phyloP scores from a whole-genome alignment of 2,329 filamentous ascomycete genomes.

The Penicillium palitans region DNA sequence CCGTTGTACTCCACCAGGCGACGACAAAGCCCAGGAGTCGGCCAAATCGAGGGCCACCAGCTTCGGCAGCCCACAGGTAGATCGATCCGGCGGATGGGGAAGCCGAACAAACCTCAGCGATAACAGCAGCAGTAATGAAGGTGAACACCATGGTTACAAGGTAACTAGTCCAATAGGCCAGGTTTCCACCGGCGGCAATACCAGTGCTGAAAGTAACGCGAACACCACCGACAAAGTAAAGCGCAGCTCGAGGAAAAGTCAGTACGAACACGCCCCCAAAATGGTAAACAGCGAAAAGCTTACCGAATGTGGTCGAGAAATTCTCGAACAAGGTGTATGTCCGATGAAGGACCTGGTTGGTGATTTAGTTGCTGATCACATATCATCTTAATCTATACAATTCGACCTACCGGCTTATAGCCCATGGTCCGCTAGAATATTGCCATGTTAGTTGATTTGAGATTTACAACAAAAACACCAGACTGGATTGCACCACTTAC shows the following conservation, averaged over 20 bases:
- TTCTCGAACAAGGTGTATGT: conserved; percentile 60
- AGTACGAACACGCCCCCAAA: background rate
- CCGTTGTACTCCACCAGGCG: conserved; percentile 65
- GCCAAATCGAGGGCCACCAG: conserved; percentile 57
- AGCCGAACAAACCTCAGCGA: conserved; percentile 62
- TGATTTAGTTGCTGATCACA: conserved; percentile 14
- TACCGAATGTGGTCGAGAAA: conserved; percentile 61
- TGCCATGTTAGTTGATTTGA: conserved; percentile 16
- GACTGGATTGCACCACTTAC: conserved; percentile 25
- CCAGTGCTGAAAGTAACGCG: conserved; percentile 63
- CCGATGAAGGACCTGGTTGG: conserved; percentile 54
- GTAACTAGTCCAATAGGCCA: conserved; percentile 65
- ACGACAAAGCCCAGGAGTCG: conserved; percentile 60
- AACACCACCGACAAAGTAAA: conserved; percentile 63
- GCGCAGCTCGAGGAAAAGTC: conserved; percentile 47
- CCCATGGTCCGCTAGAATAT: conserved; percentile 50
- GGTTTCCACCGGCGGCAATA: conserved; percentile 60
- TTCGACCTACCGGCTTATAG: conserved; percentile 55
- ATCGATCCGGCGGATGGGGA: conserved; percentile 61
- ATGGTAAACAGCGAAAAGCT: conserved; percentile 4
- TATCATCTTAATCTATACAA: background rate
- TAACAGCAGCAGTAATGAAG: conserved; percentile 61
- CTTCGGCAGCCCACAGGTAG: conserved; percentile 63
- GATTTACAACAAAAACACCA: background rate
- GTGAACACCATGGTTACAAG: conserved; percentile 61